phyloP scores from a whole-genome alignment of 2,329 filamentous ascomycete species.

The Penicillium sp. region DNA sequence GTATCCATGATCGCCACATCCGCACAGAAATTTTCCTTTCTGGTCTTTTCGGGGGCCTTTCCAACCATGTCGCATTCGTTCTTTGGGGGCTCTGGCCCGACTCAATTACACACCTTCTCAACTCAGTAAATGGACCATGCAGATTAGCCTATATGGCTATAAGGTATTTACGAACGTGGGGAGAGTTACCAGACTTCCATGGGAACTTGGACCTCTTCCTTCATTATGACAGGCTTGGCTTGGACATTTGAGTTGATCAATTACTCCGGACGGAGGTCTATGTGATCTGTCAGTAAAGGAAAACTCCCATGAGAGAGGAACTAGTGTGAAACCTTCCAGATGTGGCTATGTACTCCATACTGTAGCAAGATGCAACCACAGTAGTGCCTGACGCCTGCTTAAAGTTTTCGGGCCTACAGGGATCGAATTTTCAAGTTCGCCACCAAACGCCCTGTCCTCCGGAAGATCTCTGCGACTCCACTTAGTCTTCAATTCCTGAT shows the following conservation, averaged over 20 bases:
- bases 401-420: not conserved
- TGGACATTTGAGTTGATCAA: not conserved
- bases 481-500: not conserved
- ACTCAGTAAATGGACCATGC: not conserved
- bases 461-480: not conserved
- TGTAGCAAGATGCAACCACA: not conserved
- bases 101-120: not conserved
- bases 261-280: not conserved
- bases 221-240: not conserved
- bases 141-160: not conserved
- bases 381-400: slow-evolving; percentile 4
- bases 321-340: not conserved
- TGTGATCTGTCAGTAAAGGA: no score
- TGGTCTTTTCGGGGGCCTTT: not conserved
- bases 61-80: not conserved
- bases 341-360: not conserved
- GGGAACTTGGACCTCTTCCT: not conserved
- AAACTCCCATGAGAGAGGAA: not conserved
- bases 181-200: not conserved
- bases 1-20: slow-evolving; percentile 28
- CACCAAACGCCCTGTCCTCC: not conserved
- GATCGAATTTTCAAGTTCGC: not conserved
- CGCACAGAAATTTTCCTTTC: slow-evolving; percentile 7
- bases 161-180: not conserved
- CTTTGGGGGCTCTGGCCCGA: not conserved